A percentile compares a stretch with the other conserved stretches of the same genome.
These are phyloP conservation scores for Xylariomycetidae sp. DNA, from an alignment of 2,329 filamentous ascomycete genomes.

Conservation along the genomic window DNA sequence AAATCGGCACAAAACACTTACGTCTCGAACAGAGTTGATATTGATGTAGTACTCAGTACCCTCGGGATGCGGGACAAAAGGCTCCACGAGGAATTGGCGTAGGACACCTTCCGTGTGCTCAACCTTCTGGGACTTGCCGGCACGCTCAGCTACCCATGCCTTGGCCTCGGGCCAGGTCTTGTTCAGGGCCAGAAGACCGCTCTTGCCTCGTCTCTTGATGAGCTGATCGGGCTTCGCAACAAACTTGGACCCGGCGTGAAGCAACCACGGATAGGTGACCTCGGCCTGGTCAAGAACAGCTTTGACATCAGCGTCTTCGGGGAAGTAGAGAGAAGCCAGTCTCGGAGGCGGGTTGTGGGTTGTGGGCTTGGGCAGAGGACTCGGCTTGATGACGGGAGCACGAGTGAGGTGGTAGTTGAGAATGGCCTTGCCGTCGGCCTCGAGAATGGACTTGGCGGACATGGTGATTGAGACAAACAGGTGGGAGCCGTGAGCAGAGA, in stretches of 20 bases:
- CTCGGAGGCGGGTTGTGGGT: conserved; percentile 91
- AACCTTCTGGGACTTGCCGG: conserved; percentile 87
- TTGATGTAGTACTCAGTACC: conserved; percentile 99
- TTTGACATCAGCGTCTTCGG: conserved; percentile 77
- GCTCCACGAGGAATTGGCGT: conserved; percentile 95
- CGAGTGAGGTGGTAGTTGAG: conserved; percentile 99
- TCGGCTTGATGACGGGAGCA: conserved; percentile 94
- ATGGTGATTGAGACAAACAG: conserved; percentile 45
- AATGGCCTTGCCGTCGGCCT: conserved; percentile 99
- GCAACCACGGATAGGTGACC: conserved; percentile 93
- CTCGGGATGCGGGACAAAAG: conserved; percentile 92
- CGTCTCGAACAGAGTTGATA: conserved; percentile 99
- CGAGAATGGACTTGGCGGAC: conserved; percentile 95
- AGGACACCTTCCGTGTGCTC: conserved; percentile 86
- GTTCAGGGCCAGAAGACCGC: conserved; percentile 91
- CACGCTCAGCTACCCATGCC: conserved; percentile 88
- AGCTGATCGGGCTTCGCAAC: conserved; percentile 99
- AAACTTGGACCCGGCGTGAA: conserved; percentile 79
- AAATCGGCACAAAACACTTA: conserved; percentile 50
- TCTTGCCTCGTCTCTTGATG: conserved; percentile 99
- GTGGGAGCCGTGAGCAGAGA: conserved; percentile 14
- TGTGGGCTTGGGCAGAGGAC: conserved; percentile 75
- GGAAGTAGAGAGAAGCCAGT: conserved; percentile 89
- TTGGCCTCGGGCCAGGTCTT: conserved; percentile 94
- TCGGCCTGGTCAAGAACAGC: conserved; percentile 92